Conservation (phyloP, 208 protist species). For the Leishmania guyanensis region DNA sequence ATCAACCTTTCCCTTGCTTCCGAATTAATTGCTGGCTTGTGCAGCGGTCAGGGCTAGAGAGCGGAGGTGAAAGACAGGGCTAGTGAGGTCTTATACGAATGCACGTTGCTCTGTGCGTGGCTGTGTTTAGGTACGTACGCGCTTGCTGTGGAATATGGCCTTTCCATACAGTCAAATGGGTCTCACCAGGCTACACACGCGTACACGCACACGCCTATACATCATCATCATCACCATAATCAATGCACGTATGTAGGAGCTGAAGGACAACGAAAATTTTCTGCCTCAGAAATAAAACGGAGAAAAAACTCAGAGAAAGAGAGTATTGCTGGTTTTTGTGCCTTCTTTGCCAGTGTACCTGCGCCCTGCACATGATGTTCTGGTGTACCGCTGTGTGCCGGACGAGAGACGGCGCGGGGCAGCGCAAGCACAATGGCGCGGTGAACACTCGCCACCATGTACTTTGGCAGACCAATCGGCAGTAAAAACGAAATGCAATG, state of each 20-base stretch:
- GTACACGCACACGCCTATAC: neutral
- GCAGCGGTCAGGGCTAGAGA: neutral
- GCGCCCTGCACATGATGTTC: neutral
- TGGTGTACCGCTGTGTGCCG: neutral
- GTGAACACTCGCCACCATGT: neutral
- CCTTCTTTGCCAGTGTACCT: neutral
- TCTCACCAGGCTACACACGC: neutral
- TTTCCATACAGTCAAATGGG: neutral
- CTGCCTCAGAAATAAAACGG: neutral
- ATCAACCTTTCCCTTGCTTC: neutral
- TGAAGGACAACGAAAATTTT: no score
- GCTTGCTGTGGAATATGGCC: neutral
- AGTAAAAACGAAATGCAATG: neutral
- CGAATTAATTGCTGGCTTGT: neutral
- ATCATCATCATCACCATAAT: neutral
- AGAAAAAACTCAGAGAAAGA: neutral
- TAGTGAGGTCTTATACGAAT: neutral
- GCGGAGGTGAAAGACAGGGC: neutral
- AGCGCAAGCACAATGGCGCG: neutral
- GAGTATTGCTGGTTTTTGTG: neutral
- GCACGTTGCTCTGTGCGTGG: no score
- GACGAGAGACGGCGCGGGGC: neutral
- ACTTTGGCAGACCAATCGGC: neutral
- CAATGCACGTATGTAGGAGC: neutral
- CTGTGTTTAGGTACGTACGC: no score